Percentiles rank a stretch among this genome's conserved stretches.
phyloP scores from a whole-genome alignment of 1,139 yeast genomes.

The Yamadazyma sp. region DNA sequence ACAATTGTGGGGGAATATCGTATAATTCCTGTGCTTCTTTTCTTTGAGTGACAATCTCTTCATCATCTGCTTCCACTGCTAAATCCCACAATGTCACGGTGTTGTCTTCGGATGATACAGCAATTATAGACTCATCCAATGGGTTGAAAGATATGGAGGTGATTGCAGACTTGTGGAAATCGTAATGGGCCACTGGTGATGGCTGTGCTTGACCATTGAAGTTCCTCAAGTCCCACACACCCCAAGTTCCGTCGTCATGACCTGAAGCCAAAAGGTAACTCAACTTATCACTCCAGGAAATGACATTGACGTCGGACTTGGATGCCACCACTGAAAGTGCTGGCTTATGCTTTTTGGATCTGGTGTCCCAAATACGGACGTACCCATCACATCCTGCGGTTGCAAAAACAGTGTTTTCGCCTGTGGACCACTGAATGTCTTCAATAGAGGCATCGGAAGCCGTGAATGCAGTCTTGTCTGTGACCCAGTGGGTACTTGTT shows the following conservation, averaged over 20 bases:
- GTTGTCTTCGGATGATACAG: slow-evolving; percentile 94
- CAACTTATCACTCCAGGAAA: slow-evolving; percentile 91
- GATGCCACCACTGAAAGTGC: slow-evolving; percentile 86
- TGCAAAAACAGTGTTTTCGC: slow-evolving; percentile 91
- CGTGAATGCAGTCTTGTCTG: slow-evolving; percentile 79
- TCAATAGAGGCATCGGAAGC: slow-evolving; percentile 80
- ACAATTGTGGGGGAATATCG: slow-evolving; percentile 92
- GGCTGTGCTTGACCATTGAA: slow-evolving; percentile 63
- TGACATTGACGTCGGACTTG: slow-evolving; percentile 85
- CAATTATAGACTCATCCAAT: slow-evolving; percentile 89
- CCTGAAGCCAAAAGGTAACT: slow-evolving; percentile 90
- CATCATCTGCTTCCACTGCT: slow-evolving; percentile 96
- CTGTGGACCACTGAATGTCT: slow-evolving; percentile 95
- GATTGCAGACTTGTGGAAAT: slow-evolving; percentile 90
- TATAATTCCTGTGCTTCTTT: slow-evolving; percentile 73
- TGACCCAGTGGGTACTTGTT: slow-evolving; percentile 77
- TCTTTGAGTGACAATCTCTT: slow-evolving; percentile 80
- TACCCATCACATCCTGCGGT: slow-evolving; percentile 91
- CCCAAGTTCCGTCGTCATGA: slow-evolving; percentile 97
- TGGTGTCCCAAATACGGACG: slow-evolving; percentile 93
- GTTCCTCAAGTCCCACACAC: slow-evolving; percentile 95
- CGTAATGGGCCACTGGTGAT: slow-evolving; percentile 85
- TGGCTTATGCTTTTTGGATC: slow-evolving; percentile 89
- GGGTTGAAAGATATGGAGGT: slow-evolving; percentile 96
- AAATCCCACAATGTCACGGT: slow-evolving; percentile 97